These are phyloP conservation scores for Paramyrothecium sp. DNA, from an alignment of 2,329 filamentous ascomycete genomes.

Conservation along the genomic window DNA sequence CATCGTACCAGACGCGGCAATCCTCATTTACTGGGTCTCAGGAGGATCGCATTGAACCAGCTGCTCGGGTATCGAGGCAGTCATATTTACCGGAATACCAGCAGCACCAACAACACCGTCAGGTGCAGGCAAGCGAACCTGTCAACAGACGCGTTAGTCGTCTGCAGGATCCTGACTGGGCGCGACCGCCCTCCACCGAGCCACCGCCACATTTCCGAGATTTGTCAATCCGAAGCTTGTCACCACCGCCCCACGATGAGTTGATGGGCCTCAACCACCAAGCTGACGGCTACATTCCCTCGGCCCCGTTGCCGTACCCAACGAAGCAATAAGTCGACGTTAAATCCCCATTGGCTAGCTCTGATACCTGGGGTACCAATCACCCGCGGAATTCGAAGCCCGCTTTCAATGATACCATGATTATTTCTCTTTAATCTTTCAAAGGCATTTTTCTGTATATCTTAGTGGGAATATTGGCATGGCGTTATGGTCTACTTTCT, in stretches of 20 bases:
- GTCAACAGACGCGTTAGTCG: not conserved
- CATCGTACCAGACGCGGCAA: too few species aligned
- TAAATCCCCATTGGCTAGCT: too few species aligned
- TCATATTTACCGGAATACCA: too few species aligned
- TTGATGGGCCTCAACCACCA: slow-evolving; percentile 28
- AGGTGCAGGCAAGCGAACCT: not conserved
- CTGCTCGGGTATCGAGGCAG: too few species aligned
- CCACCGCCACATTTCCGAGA: slow-evolving; percentile 3
- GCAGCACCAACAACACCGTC: not conserved
- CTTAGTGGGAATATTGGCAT: not conserved
- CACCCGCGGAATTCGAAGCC: not conserved
- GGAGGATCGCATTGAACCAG: too few species aligned
- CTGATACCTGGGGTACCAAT: too few species aligned
- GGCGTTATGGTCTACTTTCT: not conserved
- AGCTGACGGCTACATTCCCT: slow-evolving; percentile 23
- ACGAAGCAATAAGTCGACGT: slow-evolving; percentile 14
- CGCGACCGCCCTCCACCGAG: not conserved
- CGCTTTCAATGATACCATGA: not conserved
- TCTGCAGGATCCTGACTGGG: not conserved
- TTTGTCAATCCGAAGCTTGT: slow-evolving; percentile 2
- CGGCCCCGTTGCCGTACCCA: slow-evolving; percentile 14
- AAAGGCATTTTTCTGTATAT: not conserved
- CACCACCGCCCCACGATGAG: slow-evolving; percentile 24
- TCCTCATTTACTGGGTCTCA: too few species aligned
- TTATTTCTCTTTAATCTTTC: too few species aligned